Conservation (phyloP, 768 basidiomycete species). For the Phaffia tasmanica region DNA sequence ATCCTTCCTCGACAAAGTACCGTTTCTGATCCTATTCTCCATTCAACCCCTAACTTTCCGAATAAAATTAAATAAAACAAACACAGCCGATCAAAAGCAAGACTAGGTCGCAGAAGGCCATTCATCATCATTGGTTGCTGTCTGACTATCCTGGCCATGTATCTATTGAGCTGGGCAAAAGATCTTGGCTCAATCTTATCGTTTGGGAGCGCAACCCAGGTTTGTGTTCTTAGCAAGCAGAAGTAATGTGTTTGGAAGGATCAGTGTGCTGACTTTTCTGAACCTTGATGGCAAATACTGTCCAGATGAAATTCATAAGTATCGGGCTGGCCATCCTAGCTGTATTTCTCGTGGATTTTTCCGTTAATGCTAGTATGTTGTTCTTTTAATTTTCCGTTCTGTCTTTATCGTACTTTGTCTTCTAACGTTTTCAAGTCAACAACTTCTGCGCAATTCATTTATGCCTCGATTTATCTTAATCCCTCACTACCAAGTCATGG, state of each 20-base stretch:
- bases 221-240: constrained; percentile 24
- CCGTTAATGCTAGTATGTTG: constrained; percentile 28
- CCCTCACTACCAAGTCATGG: constrained; percentile 50
- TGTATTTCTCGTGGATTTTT: constrained; percentile 58
- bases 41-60: neutral
- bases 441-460: too few species aligned
- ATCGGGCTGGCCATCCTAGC: constrained; percentile 64
- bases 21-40: too few species aligned
- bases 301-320: constrained; percentile 55
- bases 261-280: neutral
- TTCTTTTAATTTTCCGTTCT: neutral
- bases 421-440: neutral
- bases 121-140: constrained; percentile 65
- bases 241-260: constrained; percentile 29
- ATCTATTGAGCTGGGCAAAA: constrained; percentile 72
- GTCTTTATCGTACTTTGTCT: too few species aligned
- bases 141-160: constrained; percentile 58
- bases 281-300: neutral
- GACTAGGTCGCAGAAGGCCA: constrained; percentile 73
- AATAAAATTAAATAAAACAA: neutral
- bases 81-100: constrained; percentile 51
- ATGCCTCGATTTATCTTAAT: too few species aligned
- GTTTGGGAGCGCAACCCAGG: too few species aligned
- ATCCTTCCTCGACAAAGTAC: too few species aligned
- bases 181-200: constrained; percentile 49